Evolutionary conservation across 257 asterid species (phyloP).

Genomic region (Gentiana dahurica): DNA sequence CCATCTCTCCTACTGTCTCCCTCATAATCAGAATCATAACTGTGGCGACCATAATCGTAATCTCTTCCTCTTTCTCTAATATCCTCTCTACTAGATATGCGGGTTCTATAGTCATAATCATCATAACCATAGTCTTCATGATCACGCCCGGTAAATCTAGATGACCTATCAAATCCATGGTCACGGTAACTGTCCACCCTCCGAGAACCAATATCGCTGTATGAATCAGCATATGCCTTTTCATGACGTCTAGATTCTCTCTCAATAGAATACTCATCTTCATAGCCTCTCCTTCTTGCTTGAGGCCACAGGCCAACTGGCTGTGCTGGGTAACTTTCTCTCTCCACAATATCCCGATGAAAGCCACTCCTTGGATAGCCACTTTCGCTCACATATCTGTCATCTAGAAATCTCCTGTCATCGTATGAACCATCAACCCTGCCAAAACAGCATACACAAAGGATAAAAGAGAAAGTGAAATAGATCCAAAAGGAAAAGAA

Average conservation of each 20-base stretch:
- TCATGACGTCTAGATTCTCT: conserved; percentile 80
- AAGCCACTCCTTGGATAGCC: conserved; percentile 58
- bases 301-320: conserved; percentile 71
- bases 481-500: not conserved
- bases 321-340: conserved; percentile 71
- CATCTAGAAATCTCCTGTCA: conserved; percentile 87
- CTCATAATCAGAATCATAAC: conserved; percentile 94
- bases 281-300: conserved; percentile 72
- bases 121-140: conserved; percentile 73
- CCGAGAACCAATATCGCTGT: conserved; percentile 23
- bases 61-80: conserved; percentile 84
- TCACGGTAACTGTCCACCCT: conserved; percentile 30
- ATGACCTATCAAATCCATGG: conserved; percentile 56
- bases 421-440: conserved; percentile 87
- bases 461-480: conserved; percentile 13
- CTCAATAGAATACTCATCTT: conserved; percentile 67
- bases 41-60: conserved; percentile 62
- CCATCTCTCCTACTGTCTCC: conserved; percentile 72
- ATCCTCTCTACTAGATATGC: conserved; percentile 56
- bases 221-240: conserved; percentile 55
- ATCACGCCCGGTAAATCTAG: conserved; percentile 73
- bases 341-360: conserved; percentile 67
- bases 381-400: conserved; percentile 79
- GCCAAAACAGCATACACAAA: conserved; percentile 37
- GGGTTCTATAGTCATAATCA: conserved; percentile 75